These are phyloP conservation scores for Cytospora piceae DNA, from an alignment of 2,329 filamentous ascomycete species.

Conservation along the genomic window DNA sequence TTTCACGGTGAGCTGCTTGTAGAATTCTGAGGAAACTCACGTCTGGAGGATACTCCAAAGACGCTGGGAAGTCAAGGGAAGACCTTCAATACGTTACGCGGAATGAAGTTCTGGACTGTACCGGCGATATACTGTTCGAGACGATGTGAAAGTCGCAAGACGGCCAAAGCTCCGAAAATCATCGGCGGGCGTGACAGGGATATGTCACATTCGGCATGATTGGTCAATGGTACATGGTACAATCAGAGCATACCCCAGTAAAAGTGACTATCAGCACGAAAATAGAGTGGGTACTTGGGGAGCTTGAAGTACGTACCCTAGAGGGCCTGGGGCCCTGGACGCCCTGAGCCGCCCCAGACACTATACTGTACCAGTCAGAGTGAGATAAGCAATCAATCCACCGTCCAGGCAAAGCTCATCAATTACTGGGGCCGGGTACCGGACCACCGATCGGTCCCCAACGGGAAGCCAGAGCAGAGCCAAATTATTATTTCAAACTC, in stretches of 20 bases:
- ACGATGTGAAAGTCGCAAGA: slow-evolving; percentile 18
- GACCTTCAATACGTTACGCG: not conserved
- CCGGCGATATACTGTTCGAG: not conserved
- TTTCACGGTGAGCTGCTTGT: not conserved
- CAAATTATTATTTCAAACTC: slow-evolving; percentile 28
- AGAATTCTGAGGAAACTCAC: not conserved
- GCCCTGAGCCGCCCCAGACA: not conserved
- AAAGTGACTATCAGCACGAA: not conserved
- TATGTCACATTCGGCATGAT: slow-evolving; percentile 12
- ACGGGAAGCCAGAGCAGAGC: slow-evolving; percentile 24
- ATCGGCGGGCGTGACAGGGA: slow-evolving; percentile 20
- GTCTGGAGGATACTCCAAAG: not conserved
- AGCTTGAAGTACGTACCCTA: not conserved
- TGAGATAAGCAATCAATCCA: not conserved
- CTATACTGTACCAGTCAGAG: too few species aligned
- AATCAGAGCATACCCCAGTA: not conserved
- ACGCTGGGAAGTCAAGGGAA: not conserved
- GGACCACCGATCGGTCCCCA: slow-evolving; percentile 27
- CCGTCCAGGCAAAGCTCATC: slow-evolving; percentile 25
- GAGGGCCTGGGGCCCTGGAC: too few species aligned
- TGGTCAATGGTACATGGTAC: slow-evolving; percentile 9
- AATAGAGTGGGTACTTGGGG: not conserved
- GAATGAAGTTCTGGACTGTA: not conserved
- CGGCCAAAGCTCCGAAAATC: slow-evolving; percentile 23
- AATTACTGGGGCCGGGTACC: slow-evolving; percentile 25